These are phyloP conservation scores for Gossypium davidsonii DNA, from an alignment of 441 rosid genomes.

Conservation along the genomic window DNA sequence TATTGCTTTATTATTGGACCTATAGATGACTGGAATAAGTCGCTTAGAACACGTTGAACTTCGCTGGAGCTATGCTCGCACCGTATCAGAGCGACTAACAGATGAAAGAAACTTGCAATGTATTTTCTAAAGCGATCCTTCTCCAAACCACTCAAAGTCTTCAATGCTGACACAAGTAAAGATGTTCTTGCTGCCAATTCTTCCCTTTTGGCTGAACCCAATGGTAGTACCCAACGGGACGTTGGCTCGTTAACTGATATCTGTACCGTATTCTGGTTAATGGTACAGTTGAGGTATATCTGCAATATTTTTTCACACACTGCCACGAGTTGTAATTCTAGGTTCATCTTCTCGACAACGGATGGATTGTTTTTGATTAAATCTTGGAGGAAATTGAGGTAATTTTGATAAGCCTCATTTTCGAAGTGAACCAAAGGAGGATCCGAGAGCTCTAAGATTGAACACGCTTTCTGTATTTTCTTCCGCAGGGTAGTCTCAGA, in stretches of 20 bases:
- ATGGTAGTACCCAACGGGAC: slow-evolving; percentile 59
- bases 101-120: slow-evolving; percentile 49
- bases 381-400: slow-evolving; percentile 59
- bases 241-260: slow-evolving; percentile 26
- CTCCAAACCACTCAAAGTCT: slow-evolving; percentile 44
- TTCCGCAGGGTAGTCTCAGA: slow-evolving; percentile 46
- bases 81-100: slow-evolving; percentile 74
- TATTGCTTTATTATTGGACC: slow-evolving; percentile 54
- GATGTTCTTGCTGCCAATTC: slow-evolving; percentile 74
- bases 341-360: slow-evolving; percentile 38
- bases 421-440: slow-evolving; percentile 89
- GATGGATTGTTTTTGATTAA: slow-evolving; percentile 40
- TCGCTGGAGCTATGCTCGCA: slow-evolving; percentile 83
- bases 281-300: slow-evolving; percentile 60
- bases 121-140: slow-evolving; percentile 52
- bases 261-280: slow-evolving; percentile 12
- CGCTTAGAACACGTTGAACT: slow-evolving; percentile 56
- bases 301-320: slow-evolving; percentile 55
- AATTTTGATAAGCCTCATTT: slow-evolving; percentile 71
- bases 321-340: slow-evolving; percentile 50
- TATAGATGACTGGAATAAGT: slow-evolving; percentile 65
- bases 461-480: slow-evolving; percentile 77
- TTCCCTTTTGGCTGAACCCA: slow-evolving; percentile 68
- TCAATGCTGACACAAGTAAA: slow-evolving; percentile 57
- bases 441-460: slow-evolving; percentile 62